Evolutionary conservation across 2,329 filamentous ascomycete genomes (phyloP).

Genomic region (Diaporthe helianthi): DNA sequence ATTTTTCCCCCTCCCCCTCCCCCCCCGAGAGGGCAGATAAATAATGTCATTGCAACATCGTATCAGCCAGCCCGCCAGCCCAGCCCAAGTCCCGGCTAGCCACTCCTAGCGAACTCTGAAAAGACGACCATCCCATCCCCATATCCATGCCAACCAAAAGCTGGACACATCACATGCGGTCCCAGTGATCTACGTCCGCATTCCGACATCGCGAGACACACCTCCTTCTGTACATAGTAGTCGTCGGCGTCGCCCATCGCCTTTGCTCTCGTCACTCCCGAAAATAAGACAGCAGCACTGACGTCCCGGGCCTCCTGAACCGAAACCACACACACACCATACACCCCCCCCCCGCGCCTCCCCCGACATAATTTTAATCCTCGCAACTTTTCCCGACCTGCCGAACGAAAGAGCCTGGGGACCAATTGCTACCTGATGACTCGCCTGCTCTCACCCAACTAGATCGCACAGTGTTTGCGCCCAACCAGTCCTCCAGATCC

Average conservation of each 20-base stretch:
- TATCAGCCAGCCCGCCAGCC: neutral
- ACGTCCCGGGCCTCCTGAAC: constrained; percentile 5
- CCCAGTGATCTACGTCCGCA: constrained; percentile 19
- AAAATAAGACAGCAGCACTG: neutral
- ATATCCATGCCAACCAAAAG: constrained; percentile 9
- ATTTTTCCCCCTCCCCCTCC: neutral
- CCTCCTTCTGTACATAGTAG: constrained; percentile 19
- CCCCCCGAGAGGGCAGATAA: neutral
- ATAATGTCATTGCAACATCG: constrained; percentile 18
- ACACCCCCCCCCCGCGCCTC: too few species aligned
- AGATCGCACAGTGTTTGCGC: constrained; percentile 36
- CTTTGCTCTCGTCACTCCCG: neutral
- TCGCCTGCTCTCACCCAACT: constrained; percentile 15
- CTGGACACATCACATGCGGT: constrained; percentile 22
- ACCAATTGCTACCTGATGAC: constrained; percentile 28
- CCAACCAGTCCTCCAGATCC: constrained; percentile 31
- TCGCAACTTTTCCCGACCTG: neutral
- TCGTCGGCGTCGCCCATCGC: constrained; percentile 5
- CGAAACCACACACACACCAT: too few species aligned
- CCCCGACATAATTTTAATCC: neutral
- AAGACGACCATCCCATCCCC: neutral
- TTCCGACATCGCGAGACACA: constrained; percentile 23
- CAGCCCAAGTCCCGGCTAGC: constrained; percentile 16
- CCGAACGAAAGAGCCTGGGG: constrained; percentile 14
- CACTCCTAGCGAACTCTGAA: neutral